Base-by-base conservation (phyloP, 257 asterid genomes). In the Gentiana straminea region DNA sequence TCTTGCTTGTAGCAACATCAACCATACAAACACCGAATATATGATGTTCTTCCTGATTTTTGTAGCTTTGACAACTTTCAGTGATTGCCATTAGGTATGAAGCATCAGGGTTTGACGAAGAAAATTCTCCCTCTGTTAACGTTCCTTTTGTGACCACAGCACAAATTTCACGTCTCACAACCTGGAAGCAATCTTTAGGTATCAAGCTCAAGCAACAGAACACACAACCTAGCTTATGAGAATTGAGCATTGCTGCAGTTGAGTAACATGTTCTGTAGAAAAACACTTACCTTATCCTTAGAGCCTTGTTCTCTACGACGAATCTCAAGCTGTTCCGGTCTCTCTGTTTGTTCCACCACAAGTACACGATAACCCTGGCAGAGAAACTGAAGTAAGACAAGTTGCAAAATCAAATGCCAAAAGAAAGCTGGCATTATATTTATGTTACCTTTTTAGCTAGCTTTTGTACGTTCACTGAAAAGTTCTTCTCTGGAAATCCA, bases 401-500 rank as follows among this genome's bases (percentile, higher is more conserved):
- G 52, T 58, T 51, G 51, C 46, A 60, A 35, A 64, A 50, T 41
- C 24, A 66, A 32, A 55, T 35, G 57, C 60, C 46, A 55, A 45
- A 41, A 41, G 50, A 60, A 44, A 9, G 13, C 43, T 50, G 47
- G 44, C 46, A 35, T 37, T 33, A 60, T 13, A 50, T 58, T 52
- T 60, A 47, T 60, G 62, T 55, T 59, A 91, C 98, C 98, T 87
- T 91, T 62, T 70, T 79, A 37, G 98, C 95, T 64, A 91, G 79
- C 80, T 87, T 91, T 80, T 91, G 97, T 35, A 80, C 76, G 64
- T 91, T 81, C 70, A 78, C 56, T 51, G 93, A 77, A 77, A 85
- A 91, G 84, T 87, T 91, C 75, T 80, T 91, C 76, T 91, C 98
- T 57, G 98, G 98, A 74, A 91, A 91, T 53, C 98, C 98, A 80